A percentile compares a stretch with the other conserved stretches of the same genome.
Conservation (phyloP, 441 rosid genomes). For the Capsella rubella region DNA sequence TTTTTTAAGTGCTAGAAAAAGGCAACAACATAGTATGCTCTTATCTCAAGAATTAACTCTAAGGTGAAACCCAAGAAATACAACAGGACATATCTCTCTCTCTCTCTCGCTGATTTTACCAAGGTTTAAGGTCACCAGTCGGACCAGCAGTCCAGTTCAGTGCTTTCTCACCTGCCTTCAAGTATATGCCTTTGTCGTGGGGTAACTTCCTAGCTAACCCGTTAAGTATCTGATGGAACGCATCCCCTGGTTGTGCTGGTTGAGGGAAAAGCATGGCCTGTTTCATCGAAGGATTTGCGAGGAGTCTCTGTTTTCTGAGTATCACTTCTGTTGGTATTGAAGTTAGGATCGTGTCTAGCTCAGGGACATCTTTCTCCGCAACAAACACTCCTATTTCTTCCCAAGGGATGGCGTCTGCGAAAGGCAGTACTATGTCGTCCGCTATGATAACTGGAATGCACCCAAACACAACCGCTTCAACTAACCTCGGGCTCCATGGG, state of each 20-base stretch:
- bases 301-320: slow-evolving; percentile 83
- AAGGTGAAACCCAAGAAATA: slow-evolving; percentile 15
- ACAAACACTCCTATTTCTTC: slow-evolving; percentile 91
- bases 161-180: slow-evolving; percentile 60
- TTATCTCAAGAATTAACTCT: slow-evolving; percentile 3
- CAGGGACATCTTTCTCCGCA: slow-evolving; percentile 81
- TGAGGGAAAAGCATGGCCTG: slow-evolving; percentile 90
- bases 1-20: background rate
- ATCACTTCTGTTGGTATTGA: slow-evolving; percentile 79
- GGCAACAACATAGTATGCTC: slow-evolving; percentile 18
- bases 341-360: slow-evolving; percentile 77
- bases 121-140: slow-evolving; percentile 80
- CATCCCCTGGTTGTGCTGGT: slow-evolving; percentile 85
- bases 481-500: slow-evolving; percentile 96
- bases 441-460: slow-evolving; percentile 97
- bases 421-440: slow-evolving; percentile 87
- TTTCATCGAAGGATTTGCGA: slow-evolving; percentile 91
- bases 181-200: slow-evolving; percentile 53
- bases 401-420: slow-evolving; percentile 97
- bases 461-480: slow-evolving; percentile 95
- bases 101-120: slow-evolving; percentile 50
- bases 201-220: slow-evolving; percentile 89
- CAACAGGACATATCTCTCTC: background rate
- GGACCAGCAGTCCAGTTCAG: slow-evolving; percentile 95
- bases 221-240: slow-evolving; percentile 89